Percentiles rank a stretch among this genome's conserved stretches.
Evolutionary conservation across 805 yeast genomes (phyloP).

Genomic region (Lipomyces japonicus): DNA sequence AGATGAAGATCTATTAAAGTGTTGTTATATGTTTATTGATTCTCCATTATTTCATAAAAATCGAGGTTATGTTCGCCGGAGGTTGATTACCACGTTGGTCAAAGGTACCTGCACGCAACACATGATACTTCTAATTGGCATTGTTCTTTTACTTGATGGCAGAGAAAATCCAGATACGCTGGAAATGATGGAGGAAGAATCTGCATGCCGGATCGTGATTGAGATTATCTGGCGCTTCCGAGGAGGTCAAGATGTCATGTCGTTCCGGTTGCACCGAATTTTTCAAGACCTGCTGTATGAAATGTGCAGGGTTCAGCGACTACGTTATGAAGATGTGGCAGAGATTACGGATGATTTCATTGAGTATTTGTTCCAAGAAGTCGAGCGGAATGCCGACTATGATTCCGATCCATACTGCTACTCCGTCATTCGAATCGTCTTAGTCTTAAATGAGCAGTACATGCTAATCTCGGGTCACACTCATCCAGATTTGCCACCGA

Average conservation of each 20-base stretch:
- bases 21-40: conserved; percentile 47
- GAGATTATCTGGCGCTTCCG: conserved; percentile 41
- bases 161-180: conserved; percentile 44
- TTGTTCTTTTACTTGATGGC: conserved; percentile 46
- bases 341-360: conserved; percentile 46
- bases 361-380: conserved; percentile 46
- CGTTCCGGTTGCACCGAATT: conserved; percentile 42
- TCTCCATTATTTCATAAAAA: conserved; percentile 54
- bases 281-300: conserved; percentile 55
- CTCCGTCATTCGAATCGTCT: conserved; percentile 63
- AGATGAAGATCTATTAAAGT: conserved; percentile 41
- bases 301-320: conserved; percentile 49
- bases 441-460: conserved; percentile 83
- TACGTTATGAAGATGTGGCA: conserved; percentile 43
- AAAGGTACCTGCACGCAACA: conserved; percentile 23
- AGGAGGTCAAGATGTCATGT: conserved; percentile 7
- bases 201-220: conserved; percentile 50
- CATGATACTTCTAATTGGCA: conserved; percentile 44
- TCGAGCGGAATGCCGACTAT: conserved; percentile 40
- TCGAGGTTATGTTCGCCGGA: conserved; percentile 44
- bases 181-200: conserved; percentile 48
- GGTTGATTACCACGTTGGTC: conserved; percentile 38
- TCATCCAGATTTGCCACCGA: neutral
- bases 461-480: conserved; percentile 50
- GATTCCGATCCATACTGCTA: conserved; percentile 56